Evolutionary conservation across 2,329 filamentous ascomycete species (phyloP).

Genomic region (Stachybotrys echinatus): DNA sequence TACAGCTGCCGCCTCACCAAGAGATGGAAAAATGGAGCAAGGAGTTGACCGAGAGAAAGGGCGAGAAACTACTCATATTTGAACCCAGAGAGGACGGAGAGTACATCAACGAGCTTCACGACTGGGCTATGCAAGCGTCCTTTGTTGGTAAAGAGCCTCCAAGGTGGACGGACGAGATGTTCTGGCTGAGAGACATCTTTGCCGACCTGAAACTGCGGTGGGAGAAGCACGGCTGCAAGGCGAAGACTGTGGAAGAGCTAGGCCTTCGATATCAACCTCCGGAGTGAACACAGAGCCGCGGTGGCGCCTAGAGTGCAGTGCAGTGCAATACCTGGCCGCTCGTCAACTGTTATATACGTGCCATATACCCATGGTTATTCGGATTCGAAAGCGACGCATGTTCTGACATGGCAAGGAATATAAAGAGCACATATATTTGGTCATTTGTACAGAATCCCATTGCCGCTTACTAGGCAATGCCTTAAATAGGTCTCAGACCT

Average conservation of each 20-base stretch:
- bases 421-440: too few relatives aligned
- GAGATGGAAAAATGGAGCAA: constrained; percentile 70
- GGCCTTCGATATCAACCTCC: constrained; percentile 55
- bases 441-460: too few relatives aligned
- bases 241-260: constrained; percentile 64
- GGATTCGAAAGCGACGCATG: too few relatives aligned
- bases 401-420: too few relatives aligned
- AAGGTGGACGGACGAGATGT: constrained; percentile 63
- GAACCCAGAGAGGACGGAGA: constrained; percentile 46
- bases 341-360: too few relatives aligned
- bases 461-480: too few relatives aligned
- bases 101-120: constrained; percentile 65
- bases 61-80: constrained; percentile 24
- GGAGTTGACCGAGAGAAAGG: constrained; percentile 45
- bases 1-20: constrained; percentile 55
- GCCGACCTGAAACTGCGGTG: constrained; percentile 69
- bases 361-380: too few relatives aligned
- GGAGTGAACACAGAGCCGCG: constrained; percentile 1
- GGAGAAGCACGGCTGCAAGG: constrained; percentile 56
- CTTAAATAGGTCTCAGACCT: too few relatives aligned
- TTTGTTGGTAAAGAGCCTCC: constrained; percentile 62
- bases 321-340: too few relatives aligned
- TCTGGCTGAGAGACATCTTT: constrained; percentile 67
- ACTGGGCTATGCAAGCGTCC: constrained; percentile 50
- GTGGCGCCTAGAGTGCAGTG: not conserved